Evolutionary conservation across 306 rosid species (phyloP).

Genomic region (Glycine soja): DNA sequence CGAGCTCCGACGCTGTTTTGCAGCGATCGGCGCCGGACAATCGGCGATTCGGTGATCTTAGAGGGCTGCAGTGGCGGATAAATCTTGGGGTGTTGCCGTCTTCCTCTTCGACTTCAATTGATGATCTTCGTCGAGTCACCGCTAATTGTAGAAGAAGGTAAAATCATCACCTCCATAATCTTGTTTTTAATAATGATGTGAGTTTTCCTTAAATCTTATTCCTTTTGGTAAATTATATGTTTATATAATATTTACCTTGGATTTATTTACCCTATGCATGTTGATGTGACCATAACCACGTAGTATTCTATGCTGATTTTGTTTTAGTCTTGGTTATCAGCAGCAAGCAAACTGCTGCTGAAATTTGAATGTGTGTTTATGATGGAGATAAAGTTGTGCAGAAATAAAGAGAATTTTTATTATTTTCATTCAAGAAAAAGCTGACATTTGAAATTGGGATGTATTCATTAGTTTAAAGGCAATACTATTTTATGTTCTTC

Average conservation of each 20-base stretch:
- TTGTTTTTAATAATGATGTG: background rate
- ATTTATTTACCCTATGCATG: too few relatives aligned
- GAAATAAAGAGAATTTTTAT: background rate
- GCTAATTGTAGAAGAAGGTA: conserved; percentile 94
- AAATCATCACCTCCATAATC: conserved; percentile 22
- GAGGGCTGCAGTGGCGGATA: conserved; percentile 92
- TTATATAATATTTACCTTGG: too few relatives aligned
- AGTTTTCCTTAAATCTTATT: background rate
- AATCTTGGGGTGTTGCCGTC: conserved; percentile 92
- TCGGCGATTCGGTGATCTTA: conserved; percentile 65
- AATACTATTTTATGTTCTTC: background rate
- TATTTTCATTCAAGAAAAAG: background rate
- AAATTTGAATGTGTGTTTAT: background rate
- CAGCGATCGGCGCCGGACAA: conserved; percentile 58
- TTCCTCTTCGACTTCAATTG: conserved; percentile 64
- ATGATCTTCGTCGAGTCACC: conserved; percentile 86
- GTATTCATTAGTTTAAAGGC: background rate
- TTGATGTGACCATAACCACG: too few relatives aligned
- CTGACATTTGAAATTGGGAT: conserved; percentile 1
- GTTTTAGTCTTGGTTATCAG: background rate
- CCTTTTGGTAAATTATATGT: too few relatives aligned
- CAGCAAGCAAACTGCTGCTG: background rate
- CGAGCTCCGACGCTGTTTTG: conserved; percentile 49
- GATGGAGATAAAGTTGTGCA: conserved; percentile 13
- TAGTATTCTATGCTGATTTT: too few relatives aligned